Evolutionary conservation across 75 land plant species (phyloP).

Genomic region (Azolla pinnata): DNA sequence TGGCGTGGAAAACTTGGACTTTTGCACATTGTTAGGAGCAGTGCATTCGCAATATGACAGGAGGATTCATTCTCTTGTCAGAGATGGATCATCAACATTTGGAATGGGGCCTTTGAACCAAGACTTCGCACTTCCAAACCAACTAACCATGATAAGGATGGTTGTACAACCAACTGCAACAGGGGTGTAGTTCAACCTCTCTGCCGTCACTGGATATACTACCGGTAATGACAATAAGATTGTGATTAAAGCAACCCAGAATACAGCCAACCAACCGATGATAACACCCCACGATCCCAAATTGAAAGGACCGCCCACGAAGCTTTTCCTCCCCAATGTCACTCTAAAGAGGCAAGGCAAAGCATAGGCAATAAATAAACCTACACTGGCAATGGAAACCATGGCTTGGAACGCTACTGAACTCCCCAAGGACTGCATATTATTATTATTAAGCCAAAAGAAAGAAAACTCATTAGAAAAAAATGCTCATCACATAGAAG

Average conservation of each 20-base stretch:
- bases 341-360: constrained; percentile 64
- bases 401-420: constrained; percentile 79
- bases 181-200: constrained; percentile 76
- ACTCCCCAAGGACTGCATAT: constrained; percentile 64
- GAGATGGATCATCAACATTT: constrained; percentile 35
- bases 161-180: constrained; percentile 71
- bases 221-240: constrained; percentile 75
- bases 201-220: constrained; percentile 45
- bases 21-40: too few relatives aligned
- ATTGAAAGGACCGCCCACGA: constrained; percentile 66
- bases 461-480: neutral
- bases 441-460: neutral
- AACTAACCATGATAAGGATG: constrained; percentile 30
- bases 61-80: too few relatives aligned
- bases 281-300: constrained; percentile 49
- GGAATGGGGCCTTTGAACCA: constrained; percentile 77
- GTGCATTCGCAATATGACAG: too few relatives aligned
- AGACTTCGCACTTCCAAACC: constrained; percentile 52
- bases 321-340: constrained; percentile 53
- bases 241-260: constrained; percentile 70
- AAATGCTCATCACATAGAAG: neutral
- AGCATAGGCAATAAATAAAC: constrained; percentile 73
- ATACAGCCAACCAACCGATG: constrained; percentile 72
- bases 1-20: too few relatives aligned
- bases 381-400: constrained; percentile 79